These are phyloP conservation scores for Pseudonitzschia multiseries DNA, from an alignment of 108 stramenopile genomes.

Conservation along the genomic window DNA sequence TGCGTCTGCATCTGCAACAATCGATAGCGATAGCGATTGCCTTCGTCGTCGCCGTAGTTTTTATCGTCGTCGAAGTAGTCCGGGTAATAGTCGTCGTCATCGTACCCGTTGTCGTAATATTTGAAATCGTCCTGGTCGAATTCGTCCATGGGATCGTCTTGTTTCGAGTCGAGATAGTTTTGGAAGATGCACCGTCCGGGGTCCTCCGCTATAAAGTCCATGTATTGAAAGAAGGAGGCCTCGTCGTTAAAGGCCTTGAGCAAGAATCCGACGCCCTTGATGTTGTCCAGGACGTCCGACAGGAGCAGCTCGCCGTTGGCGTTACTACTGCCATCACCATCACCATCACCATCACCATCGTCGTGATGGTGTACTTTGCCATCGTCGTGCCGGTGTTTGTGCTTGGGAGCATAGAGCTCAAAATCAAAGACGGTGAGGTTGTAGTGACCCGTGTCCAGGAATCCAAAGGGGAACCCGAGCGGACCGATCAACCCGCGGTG, in stretches of 20 bases:
- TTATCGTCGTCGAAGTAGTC: neutral
- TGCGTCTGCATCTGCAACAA: neutral
- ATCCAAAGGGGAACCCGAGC: slow-evolving; percentile 88
- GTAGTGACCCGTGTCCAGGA: slow-evolving; percentile 74
- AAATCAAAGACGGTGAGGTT: slow-evolving; percentile 80
- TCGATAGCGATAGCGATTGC: neutral
- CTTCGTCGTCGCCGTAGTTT: slow-evolving; percentile 10
- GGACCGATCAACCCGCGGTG: slow-evolving; percentile 70
- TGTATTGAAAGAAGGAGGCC: slow-evolving; percentile 57
- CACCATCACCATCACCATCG: slow-evolving; percentile 14
- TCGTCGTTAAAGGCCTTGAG: slow-evolving; percentile 75
- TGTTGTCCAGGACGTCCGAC: slow-evolving; percentile 30
- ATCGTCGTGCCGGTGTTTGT: neutral
- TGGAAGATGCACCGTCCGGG: slow-evolving; percentile 58
- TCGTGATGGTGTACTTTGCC: slow-evolving; percentile 3
- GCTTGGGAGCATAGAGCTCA: slow-evolving; percentile 21
- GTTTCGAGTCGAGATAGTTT: slow-evolving; percentile 41
- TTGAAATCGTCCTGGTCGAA: slow-evolving; percentile 34
- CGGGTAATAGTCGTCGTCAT: neutral
- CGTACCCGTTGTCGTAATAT: neutral
- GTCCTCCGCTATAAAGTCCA: slow-evolving; percentile 49
- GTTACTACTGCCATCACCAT: too few species aligned
- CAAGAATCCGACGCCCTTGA: slow-evolving; percentile 65
- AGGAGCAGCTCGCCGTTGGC: neutral
- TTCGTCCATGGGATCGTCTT: slow-evolving; percentile 50